Conservation (phyloP, 2,329 filamentous ascomycete species). For the Colletotrichum orchidophilum region DNA sequence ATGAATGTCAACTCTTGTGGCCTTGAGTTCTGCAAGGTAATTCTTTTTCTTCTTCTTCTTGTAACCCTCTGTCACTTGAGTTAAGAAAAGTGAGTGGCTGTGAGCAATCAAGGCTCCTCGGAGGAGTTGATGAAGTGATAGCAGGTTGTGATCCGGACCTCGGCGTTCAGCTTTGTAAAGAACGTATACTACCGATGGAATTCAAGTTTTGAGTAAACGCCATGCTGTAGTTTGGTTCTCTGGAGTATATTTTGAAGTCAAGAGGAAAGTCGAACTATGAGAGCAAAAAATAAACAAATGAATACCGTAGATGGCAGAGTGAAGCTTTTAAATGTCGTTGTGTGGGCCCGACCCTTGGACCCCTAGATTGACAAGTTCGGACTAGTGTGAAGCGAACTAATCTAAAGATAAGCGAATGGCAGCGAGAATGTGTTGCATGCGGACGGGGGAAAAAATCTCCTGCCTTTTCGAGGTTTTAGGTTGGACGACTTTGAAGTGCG, state of each 20-base stretch:
- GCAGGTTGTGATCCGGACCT: background rate
- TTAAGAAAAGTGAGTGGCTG: background rate
- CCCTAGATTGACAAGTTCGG: slow-evolving; percentile 8
- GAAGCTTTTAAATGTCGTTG: slow-evolving; percentile 17
- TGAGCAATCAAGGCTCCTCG: background rate
- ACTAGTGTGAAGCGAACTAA: slow-evolving; percentile 22
- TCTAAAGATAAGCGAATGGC: slow-evolving; percentile 12
- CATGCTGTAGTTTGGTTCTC: slow-evolving; percentile 8
- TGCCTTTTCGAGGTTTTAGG: background rate
- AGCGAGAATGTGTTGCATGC: background rate
- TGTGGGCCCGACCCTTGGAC: slow-evolving; percentile 16
- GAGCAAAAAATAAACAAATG: background rate
- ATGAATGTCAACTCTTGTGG: background rate
- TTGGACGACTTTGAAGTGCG: background rate
- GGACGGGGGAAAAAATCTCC: background rate
- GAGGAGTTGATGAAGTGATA: background rate
- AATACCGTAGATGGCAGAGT: background rate
- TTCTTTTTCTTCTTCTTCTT: background rate
- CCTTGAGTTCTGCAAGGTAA: background rate
- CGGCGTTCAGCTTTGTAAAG: slow-evolving; percentile 8
- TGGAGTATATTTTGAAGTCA: background rate
- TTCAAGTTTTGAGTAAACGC: background rate
- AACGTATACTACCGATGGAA: background rate
- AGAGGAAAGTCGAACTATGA: background rate
- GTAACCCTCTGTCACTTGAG: background rate